Percentiles rank a stretch among this genome's conserved stretches.
Evolutionary conservation across 441 rosid genomes (phyloP).

Genomic region (Adansonia rubrostipa): DNA sequence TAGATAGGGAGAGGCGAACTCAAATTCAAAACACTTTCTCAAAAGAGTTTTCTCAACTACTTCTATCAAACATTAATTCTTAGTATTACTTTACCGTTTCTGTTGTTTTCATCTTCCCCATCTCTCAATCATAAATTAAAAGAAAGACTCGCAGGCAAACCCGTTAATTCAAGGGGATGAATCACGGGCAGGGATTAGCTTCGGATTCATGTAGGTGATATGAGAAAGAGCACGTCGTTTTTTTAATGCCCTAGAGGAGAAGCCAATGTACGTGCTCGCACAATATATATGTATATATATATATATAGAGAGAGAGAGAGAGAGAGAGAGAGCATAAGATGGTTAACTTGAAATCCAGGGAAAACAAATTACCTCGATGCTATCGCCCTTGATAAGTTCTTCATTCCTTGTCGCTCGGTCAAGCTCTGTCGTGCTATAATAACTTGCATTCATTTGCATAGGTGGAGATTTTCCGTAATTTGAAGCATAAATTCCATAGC

Average conservation of each 20-base stretch:
- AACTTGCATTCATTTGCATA: constrained; percentile 94
- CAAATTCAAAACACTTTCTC: no score
- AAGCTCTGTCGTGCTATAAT: constrained; percentile 70
- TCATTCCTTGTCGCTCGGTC: constrained; percentile 76
- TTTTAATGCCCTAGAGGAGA: not conserved
- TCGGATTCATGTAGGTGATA: not conserved
- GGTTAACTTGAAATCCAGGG: not conserved
- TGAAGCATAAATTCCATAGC: constrained; percentile 85
- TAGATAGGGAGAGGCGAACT: no score
- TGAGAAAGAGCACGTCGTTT: no score
- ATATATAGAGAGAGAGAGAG: not conserved
- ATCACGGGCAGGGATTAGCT: constrained; percentile 6
- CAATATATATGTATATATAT: no score
- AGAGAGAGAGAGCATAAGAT: not conserved
- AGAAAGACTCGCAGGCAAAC: not conserved
- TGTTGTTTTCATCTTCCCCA: no score
- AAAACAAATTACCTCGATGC: constrained; percentile 67
- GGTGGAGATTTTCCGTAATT: constrained; percentile 74
- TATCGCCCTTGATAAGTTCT: constrained; percentile 69
- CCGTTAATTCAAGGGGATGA: not conserved
- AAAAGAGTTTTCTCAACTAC: not conserved
- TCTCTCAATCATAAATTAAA: no score
- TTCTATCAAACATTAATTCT: not conserved
- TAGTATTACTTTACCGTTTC: not conserved
- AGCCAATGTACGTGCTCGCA: not conserved